phyloP scores from a whole-genome alignment of 2,329 filamentous ascomycete genomes.

The Plenodomus biglobosus region DNA sequence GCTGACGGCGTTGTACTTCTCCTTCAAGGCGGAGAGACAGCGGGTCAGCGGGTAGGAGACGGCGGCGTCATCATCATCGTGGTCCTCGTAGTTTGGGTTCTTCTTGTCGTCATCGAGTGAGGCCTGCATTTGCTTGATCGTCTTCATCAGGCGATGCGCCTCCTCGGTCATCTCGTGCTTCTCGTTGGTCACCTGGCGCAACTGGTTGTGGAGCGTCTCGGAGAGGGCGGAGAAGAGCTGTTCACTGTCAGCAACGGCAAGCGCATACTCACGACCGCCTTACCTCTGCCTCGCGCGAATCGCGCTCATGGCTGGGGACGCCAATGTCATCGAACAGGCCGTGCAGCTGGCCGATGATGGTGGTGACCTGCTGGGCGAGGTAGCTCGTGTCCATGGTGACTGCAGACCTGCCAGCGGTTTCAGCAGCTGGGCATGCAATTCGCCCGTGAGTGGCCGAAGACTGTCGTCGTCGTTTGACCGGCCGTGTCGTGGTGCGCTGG shows the following conservation, averaged over 20 bases:
- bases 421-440: slow-evolving; percentile 40
- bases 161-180: slow-evolving; percentile 91
- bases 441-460: slow-evolving; percentile 3
- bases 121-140: slow-evolving; percentile 89
- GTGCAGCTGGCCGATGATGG: slow-evolving; percentile 89
- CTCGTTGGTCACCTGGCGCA: slow-evolving; percentile 80
- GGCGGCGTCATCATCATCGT: slow-evolving; percentile 69
- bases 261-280: background rate
- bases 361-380: slow-evolving; percentile 91
- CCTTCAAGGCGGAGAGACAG: slow-evolving; percentile 78
- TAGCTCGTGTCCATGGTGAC: slow-evolving; percentile 82
- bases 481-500: slow-evolving; percentile 1
- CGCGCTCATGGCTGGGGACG: slow-evolving; percentile 88
- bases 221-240: slow-evolving; percentile 91
- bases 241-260: slow-evolving; percentile 4
- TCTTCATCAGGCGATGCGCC: slow-evolving; percentile 78
- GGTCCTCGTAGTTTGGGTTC: slow-evolving; percentile 65
- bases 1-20: slow-evolving; percentile 79
- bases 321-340: slow-evolving; percentile 97
- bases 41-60: slow-evolving; percentile 81
- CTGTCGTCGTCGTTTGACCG: background rate
- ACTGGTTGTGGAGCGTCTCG: slow-evolving; percentile 86
- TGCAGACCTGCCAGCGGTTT: slow-evolving; percentile 38
- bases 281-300: slow-evolving; percentile 86
- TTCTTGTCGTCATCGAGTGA: slow-evolving; percentile 77